Base-by-base conservation (phyloP, 306 rosid species). In the Chamaecrista fasciculata region DNA sequence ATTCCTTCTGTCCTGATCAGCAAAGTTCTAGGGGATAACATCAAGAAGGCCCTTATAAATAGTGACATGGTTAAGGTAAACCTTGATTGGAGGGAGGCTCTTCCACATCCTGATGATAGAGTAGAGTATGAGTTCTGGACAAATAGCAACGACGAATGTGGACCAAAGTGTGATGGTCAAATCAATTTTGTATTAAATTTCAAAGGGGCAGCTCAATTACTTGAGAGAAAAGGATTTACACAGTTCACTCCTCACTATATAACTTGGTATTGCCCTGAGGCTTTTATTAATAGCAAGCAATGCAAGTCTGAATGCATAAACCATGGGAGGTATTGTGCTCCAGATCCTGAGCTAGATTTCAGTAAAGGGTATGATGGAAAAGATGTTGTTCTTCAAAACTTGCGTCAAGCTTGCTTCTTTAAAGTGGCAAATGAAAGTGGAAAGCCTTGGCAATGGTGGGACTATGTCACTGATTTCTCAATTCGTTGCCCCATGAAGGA, bases 361-460 rank as follows among this genome's bases (percentile, higher is more conserved):
- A 88, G 72, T 68, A 84, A 18, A 81, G 98, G 98, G 33, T 94
- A 94, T 81, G 96, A 94, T 69, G 98, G 98, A 19, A 94, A 86
- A 73, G 95, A 94, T 84, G 97, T 94, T 42, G 98, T 88, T 46
- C 72, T 91, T 68, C 98, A 94, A 75, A 94, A 91, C 70, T 86
- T 94, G 59, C 91, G 96, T 24, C 98, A 94, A 80, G 97, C 94
- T 67, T 94, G 98, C 83, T 82, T 94, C 77, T 88, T 68, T 69
- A 91, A 81, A 80, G 97, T 91, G 79, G 92, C 96, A 37, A 90
- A 91, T 79, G 98, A 88, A 79, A 85, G 90, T 79, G 95, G 96
- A 79, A 94, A 58, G 73, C 96, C 98, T 2, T 94, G 98, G 98
- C 92, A 86, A 51, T 94, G 98, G 98, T 94, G 98, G 98, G 95